phyloP scores from a whole-genome alignment of 2,329 filamentous ascomycete genomes.

The Helotiales sp. region DNA sequence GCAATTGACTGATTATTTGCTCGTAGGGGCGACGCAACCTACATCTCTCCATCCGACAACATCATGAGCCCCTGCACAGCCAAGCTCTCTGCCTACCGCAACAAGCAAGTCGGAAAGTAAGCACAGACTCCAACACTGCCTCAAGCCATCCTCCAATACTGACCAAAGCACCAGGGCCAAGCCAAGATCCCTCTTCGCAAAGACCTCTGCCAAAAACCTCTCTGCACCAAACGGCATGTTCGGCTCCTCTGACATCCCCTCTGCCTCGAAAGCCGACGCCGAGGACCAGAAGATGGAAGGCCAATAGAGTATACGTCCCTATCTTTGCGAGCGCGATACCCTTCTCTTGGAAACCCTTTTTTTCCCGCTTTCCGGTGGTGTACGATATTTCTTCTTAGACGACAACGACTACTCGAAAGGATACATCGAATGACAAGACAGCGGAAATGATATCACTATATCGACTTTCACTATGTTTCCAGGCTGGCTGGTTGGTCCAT shows the following conservation, averaged over 20 bases:
- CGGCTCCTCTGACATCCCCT: constrained; percentile 29
- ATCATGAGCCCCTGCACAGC: constrained; percentile 87
- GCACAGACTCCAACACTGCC: constrained; percentile 40
- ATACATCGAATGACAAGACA: neutral
- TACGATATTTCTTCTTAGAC: constrained; percentile 22
- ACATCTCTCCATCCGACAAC: constrained; percentile 84
- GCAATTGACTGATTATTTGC: constrained; percentile 25
- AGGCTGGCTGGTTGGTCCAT: neutral
- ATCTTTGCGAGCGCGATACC: neutral
- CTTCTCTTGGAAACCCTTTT: constrained; percentile 12
- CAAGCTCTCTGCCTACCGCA: constrained; percentile 81
- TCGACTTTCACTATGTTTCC: neutral
- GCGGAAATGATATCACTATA: neutral
- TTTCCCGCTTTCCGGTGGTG: constrained; percentile 8
- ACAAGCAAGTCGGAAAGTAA: constrained; percentile 80
- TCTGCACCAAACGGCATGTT: constrained; percentile 33
- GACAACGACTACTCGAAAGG: neutral
- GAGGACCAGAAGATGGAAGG: constrained; percentile 29
- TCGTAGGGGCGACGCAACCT: constrained; percentile 47
- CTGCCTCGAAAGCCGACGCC: constrained; percentile 18
- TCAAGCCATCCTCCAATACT: neutral
- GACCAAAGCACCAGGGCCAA: constrained; percentile 55
- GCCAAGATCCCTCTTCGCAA: constrained; percentile 71
- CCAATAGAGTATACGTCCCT: constrained; percentile 7
- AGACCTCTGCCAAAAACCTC: constrained; percentile 67